These are phyloP conservation scores for Aspergillus avenaceus DNA, from an alignment of 495 filamentous ascomycete species.

Conservation along the genomic window DNA sequence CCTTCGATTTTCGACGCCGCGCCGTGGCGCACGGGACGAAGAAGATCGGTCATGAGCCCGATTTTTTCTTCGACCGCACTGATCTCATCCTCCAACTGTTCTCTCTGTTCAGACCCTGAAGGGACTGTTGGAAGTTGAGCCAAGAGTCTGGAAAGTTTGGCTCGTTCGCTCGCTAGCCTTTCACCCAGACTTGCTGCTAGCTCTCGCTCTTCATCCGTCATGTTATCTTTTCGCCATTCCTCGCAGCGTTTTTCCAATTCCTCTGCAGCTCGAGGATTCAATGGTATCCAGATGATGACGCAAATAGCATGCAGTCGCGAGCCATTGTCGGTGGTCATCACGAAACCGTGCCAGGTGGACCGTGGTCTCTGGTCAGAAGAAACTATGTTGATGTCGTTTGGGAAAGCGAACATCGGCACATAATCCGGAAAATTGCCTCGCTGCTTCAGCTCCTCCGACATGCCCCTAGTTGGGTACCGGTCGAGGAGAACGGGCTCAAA, in stretches of 20 bases:
- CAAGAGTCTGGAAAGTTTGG: constrained; percentile 82
- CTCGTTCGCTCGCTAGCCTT: constrained; percentile 81
- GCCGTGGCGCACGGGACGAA: constrained; percentile 87
- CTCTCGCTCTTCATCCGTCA: constrained; percentile 94
- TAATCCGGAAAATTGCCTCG: constrained; percentile 93
- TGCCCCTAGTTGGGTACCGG: constrained; percentile 80
- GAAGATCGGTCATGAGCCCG: constrained; percentile 88
- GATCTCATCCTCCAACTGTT: constrained; percentile 87
- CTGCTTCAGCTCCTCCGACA: constrained; percentile 74
- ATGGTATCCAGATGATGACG: constrained; percentile 86
- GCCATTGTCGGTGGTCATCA: constrained; percentile 92
- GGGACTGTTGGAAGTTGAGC: constrained; percentile 73
- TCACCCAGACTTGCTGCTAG: constrained; percentile 89
- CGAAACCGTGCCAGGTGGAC: constrained; percentile 97
- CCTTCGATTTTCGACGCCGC: constrained; percentile 97
- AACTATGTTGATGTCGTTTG: constrained; percentile 94
- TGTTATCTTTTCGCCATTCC: constrained; percentile 88
- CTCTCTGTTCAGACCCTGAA: constrained; percentile 76
- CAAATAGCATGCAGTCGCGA: constrained; percentile 89
- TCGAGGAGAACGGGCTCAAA: constrained; percentile 95
- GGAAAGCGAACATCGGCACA: constrained; percentile 98
- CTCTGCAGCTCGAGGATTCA: constrained; percentile 76
- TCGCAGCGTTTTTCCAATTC: constrained; percentile 90
- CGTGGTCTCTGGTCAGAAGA: constrained; percentile 90
- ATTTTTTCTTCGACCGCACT: constrained; percentile 97